Base-by-base conservation (phyloP, 176 grass and related monocot genomes). In the Ensete ventricosum region DNA sequence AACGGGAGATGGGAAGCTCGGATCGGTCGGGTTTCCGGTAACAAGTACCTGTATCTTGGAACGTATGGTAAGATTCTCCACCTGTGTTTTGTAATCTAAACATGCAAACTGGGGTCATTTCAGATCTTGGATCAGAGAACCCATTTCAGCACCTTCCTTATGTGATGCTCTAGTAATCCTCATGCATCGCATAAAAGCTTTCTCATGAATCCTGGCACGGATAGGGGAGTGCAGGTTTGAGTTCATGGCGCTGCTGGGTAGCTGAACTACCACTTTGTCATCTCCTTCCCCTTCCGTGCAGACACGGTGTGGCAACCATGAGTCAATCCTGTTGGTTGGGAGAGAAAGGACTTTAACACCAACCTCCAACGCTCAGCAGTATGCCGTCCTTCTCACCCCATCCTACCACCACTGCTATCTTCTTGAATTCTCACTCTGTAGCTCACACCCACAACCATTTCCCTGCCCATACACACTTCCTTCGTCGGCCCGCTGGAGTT, bases 41-140 rank as follows among this genome's bases (percentile, higher is more conserved):
- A 88, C 83, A 91, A 91, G 60, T 91, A 91, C n/a, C 77, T 91
- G 57, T 88, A 91, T 54, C 85, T 91, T 2, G 89, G 89, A 29
- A 91, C 85, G 4, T 91, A 76, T 17, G 77, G 89, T 88, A 17
- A 74, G 2, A 29, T 55, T 73, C 16, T 25, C 9, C 20, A 71
- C 27, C 57, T 69, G 34, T 43, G 0, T 43, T 43, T 43, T 43
- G 34, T 43, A 43, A 43, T 43, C 4, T 43, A 6, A 6, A 43
- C 34, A 43, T 43, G 34, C 34, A 43, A 43, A 43, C 34, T 43
- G 34, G 34, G 34, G 24, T 23, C 34, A 43, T 43, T 43, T 43
- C 4, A 43, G 34, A 43, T 43, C 34, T 43, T 43, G 34, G 5
- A 6, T 43, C 34, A 5, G 3, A 5, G 3, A 6, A 43, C 34